A percentile compares a stretch with the other conserved stretches of the same genome.
These are phyloP conservation scores for Boletus subparvulus DNA, from an alignment of 768 basidiomycete genomes.

Conservation along the genomic window DNA sequence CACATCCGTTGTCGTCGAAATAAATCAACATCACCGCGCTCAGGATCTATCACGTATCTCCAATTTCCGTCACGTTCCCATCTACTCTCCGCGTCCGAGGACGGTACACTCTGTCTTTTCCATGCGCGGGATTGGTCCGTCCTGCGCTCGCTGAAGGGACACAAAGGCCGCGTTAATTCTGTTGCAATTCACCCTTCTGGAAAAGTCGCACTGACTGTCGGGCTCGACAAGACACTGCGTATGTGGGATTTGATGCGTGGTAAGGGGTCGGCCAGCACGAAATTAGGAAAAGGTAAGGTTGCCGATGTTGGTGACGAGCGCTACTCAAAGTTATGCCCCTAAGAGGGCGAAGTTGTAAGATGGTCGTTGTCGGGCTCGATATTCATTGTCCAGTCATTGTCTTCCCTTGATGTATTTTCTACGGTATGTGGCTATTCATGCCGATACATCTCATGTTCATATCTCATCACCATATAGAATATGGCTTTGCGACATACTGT, in stretches of 20 bases:
- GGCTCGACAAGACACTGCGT: conserved; percentile 81
- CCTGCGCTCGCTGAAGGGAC: conserved; percentile 83
- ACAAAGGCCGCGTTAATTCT: conserved; percentile 89
- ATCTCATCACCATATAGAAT: conserved; percentile 45
- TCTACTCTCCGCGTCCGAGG: conserved; percentile 88
- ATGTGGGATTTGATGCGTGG: conserved; percentile 99
- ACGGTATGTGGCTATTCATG: conserved; percentile 46
- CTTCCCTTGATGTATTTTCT: conserved; percentile 78
- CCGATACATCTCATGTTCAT: neutral
- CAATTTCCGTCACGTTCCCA: conserved; percentile 86
- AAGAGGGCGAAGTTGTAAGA: conserved; percentile 90
- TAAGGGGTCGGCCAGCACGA: conserved; percentile 83
- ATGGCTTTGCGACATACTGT: conserved; percentile 77
- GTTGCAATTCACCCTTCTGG: conserved; percentile 92
- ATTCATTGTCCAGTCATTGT: conserved; percentile 78
- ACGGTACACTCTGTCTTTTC: conserved; percentile 88
- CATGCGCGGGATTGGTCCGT: conserved; percentile 93
- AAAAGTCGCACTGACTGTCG: conserved; percentile 88
- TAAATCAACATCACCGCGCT: neutral
- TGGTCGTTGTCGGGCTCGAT: conserved; percentile 79
- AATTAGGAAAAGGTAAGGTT: conserved; percentile 77
- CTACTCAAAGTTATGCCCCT: neutral
- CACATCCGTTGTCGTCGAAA: neutral
- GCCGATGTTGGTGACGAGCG: neutral
- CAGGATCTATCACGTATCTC: conserved; percentile 91